These are phyloP conservation scores for Agrostemma githago DNA, from an alignment of 148 eudicot genomes.

Conservation along the genomic window DNA sequence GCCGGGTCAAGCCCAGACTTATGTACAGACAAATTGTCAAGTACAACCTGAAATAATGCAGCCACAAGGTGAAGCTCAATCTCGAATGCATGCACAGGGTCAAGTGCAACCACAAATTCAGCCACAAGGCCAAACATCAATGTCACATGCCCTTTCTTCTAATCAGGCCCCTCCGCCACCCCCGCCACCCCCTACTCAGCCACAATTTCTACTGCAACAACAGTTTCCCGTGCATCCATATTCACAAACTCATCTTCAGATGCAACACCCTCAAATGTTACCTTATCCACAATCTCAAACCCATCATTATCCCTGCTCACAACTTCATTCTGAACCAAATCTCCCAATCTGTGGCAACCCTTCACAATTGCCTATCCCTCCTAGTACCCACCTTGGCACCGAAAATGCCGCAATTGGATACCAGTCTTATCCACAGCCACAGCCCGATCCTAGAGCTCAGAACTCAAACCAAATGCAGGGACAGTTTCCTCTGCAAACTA, in stretches of 20 bases:
- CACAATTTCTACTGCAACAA: constrained; percentile 37
- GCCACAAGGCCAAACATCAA: constrained; percentile 38
- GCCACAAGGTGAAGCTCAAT: constrained; percentile 11
- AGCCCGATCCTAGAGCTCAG: constrained; percentile 42
- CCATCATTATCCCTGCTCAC: constrained; percentile 25
- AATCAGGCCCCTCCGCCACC: constrained; percentile 38
- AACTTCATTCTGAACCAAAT: constrained; percentile 39
- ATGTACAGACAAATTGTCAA: constrained; percentile 15
- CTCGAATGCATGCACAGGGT: background rate
- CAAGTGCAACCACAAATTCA: constrained; percentile 41
- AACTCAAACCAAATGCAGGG: constrained; percentile 42
- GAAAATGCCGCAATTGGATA: constrained; percentile 41
- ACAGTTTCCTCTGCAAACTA: constrained; percentile 51
- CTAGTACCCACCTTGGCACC: constrained; percentile 36
- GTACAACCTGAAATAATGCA: constrained; percentile 27
- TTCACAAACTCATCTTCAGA: constrained; percentile 35
- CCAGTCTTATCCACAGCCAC: constrained; percentile 48
- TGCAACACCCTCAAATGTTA: constrained; percentile 34
- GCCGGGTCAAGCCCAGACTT: constrained; percentile 21
- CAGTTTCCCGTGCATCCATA: constrained; percentile 37
- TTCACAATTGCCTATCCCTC: constrained; percentile 28
- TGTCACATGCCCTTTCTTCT: constrained; percentile 33
- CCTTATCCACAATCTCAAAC: constrained; percentile 30
- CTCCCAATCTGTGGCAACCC: constrained; percentile 35
- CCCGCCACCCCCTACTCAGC: constrained; percentile 37